phyloP scores from a whole-genome alignment of 2,329 filamentous ascomycete genomes.

The Delphinella strobiligena region DNA sequence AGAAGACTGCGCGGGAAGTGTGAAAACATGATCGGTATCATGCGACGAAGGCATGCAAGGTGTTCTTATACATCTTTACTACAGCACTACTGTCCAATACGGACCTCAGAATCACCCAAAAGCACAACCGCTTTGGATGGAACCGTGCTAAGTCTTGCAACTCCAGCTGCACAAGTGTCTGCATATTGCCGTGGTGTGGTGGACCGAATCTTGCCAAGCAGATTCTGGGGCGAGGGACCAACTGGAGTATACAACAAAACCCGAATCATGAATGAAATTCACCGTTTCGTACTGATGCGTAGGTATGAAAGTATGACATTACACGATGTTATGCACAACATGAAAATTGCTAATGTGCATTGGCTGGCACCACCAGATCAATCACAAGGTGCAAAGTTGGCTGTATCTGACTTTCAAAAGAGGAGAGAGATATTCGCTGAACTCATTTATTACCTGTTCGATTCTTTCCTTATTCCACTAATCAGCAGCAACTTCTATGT shows the following conservation, averaged over 20 bases:
- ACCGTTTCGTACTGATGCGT: constrained; percentile 64
- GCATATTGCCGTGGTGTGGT: constrained; percentile 76
- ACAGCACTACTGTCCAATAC: constrained; percentile 65
- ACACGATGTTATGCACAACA: constrained; percentile 61
- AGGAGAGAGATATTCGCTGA: constrained; percentile 70
- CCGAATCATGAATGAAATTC: constrained; percentile 53
- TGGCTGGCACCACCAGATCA: constrained; percentile 58
- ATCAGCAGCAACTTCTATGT: constrained; percentile 85
- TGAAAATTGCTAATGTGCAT: constrained; percentile 40
- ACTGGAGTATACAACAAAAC: constrained; percentile 47
- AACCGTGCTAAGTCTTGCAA: constrained; percentile 54
- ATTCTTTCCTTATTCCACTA: constrained; percentile 80
- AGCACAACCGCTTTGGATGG: background rate
- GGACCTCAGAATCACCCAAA: constrained; percentile 5
- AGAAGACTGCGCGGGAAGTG: constrained; percentile 56
- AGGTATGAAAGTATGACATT: constrained; percentile 72
- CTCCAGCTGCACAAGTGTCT: constrained; percentile 57
- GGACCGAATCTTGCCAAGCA: constrained; percentile 57
- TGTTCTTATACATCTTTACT: constrained; percentile 75
- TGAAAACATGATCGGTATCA: constrained; percentile 47
- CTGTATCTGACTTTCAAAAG: constrained; percentile 61
- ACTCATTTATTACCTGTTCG: constrained; percentile 84
- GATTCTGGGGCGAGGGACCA: constrained; percentile 57
- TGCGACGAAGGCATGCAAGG: constrained; percentile 58
- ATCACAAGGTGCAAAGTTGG: constrained; percentile 41